phyloP scores from a whole-genome alignment of 352 stramenopile species.

The Hyaloperonospora brassicae region DNA sequence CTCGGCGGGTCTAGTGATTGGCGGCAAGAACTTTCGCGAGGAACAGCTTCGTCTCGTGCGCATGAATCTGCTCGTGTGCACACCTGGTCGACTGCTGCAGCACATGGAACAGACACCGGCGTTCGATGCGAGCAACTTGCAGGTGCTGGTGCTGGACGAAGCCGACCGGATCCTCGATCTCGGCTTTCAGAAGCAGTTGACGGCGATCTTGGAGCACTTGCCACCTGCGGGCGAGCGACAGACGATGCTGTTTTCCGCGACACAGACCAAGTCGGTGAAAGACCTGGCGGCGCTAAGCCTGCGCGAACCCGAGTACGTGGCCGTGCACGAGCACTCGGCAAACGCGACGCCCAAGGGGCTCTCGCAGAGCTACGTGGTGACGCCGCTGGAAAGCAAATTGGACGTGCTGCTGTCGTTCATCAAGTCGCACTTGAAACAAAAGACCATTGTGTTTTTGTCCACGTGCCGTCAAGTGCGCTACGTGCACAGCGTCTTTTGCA shows the following conservation, averaged over 20 bases:
- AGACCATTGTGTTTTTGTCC: conserved; percentile 98
- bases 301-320: conserved; percentile 94
- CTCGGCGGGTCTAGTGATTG: conserved; percentile 94
- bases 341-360: conserved; percentile 89
- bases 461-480: conserved; percentile 96
- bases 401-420: conserved; percentile 98
- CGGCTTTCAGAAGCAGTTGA: conserved; percentile 98
- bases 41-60: conserved; percentile 91
- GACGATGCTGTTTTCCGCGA: conserved; percentile 96
- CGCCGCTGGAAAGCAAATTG: conserved; percentile 92
- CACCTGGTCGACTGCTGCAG: conserved; percentile 94
- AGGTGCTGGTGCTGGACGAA: conserved; percentile 98
- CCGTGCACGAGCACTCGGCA: conserved; percentile 90
- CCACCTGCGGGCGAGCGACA: conserved; percentile 81
- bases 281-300: conserved; percentile 94
- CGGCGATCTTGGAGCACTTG: conserved; percentile 94
- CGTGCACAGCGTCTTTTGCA: conserved; percentile 93
- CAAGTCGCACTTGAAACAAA: conserved; percentile 97
- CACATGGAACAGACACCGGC: conserved; percentile 98
- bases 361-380: conserved; percentile 94
- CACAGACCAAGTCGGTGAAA: conserved; percentile 96
- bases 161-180: conserved; percentile 98
- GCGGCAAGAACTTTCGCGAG: conserved; percentile 92
- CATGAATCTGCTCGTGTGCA: conserved; percentile 97
- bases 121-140: conserved; percentile 92